phyloP scores from a whole-genome alignment of 75 land plant genomes.

The Pinus tabuliformis region DNA sequence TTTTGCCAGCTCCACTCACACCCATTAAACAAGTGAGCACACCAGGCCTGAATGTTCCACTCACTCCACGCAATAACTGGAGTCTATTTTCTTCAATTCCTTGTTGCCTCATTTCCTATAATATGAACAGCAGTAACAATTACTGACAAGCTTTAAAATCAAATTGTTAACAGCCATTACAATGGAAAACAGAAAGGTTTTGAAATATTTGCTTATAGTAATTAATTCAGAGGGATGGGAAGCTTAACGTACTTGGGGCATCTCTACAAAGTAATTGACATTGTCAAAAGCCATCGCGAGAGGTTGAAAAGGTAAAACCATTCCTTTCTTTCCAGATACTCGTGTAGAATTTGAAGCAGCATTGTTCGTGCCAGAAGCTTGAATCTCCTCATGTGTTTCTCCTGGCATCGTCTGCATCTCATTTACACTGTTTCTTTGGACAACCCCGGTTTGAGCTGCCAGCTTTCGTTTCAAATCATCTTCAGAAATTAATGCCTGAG shows the following conservation, averaged over 20 bases:
- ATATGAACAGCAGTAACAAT: too few relatives aligned
- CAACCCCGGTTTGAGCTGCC: background rate
- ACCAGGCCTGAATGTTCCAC: constrained; percentile 77
- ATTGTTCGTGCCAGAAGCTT: too few relatives aligned
- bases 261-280: constrained; percentile 78
- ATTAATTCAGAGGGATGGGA: too few relatives aligned
- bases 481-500: constrained; percentile 62
- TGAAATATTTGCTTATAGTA: too few relatives aligned
- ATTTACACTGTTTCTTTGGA: too few relatives aligned
- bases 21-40: constrained; percentile 85
- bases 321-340: constrained; percentile 38
- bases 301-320: constrained; percentile 84
- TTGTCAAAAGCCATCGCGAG: constrained; percentile 69
- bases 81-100: constrained; percentile 51
- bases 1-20: constrained; percentile 86
- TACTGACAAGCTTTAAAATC: too few relatives aligned
- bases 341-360: too few relatives aligned
- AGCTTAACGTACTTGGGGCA: constrained; percentile 56
- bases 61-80: constrained; percentile 56
- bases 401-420: too few relatives aligned
- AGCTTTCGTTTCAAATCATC: constrained; percentile 48
- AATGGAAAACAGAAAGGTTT: too few relatives aligned
- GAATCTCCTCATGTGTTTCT: too few relatives aligned
- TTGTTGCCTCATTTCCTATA: constrained; percentile 73
- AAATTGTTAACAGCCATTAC: too few relatives aligned